Conservation (phyloP, 352 stramenopile species). For the Globisporangium cederbergense region DNA sequence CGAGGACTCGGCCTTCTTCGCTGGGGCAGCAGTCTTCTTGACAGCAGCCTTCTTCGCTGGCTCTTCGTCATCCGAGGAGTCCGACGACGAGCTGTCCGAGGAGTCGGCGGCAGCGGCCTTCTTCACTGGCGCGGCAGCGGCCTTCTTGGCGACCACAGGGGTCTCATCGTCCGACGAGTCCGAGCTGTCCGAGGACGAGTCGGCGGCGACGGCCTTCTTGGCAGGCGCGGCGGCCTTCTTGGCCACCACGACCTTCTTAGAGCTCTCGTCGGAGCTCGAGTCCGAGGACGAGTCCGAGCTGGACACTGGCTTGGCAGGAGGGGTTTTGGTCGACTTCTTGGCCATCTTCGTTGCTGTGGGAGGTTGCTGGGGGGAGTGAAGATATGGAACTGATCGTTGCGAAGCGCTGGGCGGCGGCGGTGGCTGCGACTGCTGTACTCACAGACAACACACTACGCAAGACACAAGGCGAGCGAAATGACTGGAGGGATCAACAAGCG, state of each 20-base stretch:
- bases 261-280: slow-evolving; percentile 37
- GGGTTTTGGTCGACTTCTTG: slow-evolving; percentile 34
- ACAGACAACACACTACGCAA: slow-evolving; percentile 1
- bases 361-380: slow-evolving; percentile 10
- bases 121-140: slow-evolving; percentile 23
- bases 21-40: slow-evolving; percentile 23
- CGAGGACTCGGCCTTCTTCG: slow-evolving; percentile 36
- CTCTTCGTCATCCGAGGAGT: slow-evolving; percentile 66
- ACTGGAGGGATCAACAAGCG: slow-evolving; percentile 14
- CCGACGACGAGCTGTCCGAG: slow-evolving; percentile 29
- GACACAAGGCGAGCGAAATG: slow-evolving; percentile 6
- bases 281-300: slow-evolving; percentile 36
- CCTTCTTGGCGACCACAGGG: slow-evolving; percentile 29
- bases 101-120: slow-evolving; percentile 22
- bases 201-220: slow-evolving; percentile 56
- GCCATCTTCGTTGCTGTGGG: slow-evolving; percentile 22
- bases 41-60: slow-evolving; percentile 27
- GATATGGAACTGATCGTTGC: slow-evolving; percentile 20
- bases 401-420: slow-evolving; percentile 7
- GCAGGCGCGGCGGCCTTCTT: slow-evolving; percentile 31
- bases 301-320: slow-evolving; percentile 28
- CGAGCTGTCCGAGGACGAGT: slow-evolving; percentile 29
- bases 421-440: not conserved
- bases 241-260: slow-evolving; percentile 32
- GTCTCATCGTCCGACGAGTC: slow-evolving; percentile 37